Conservation (phyloP, 306 rosid genomes). For the Glycine latifolia region DNA sequence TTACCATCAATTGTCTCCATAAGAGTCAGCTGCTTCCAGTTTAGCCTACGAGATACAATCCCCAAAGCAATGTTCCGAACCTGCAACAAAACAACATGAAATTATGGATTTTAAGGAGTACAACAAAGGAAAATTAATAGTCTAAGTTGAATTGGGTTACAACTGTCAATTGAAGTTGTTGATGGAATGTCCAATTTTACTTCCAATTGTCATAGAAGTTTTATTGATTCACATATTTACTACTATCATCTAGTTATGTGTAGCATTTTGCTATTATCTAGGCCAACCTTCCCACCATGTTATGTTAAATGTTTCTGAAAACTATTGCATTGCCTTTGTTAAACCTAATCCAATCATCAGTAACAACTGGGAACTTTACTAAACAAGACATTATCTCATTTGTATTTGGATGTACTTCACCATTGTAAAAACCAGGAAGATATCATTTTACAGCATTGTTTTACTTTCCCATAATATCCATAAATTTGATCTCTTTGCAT, state of each 20-base stretch:
- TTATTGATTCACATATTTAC: slow-evolving; percentile 18
- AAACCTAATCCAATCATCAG: slow-evolving; percentile 22
- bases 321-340: background rate
- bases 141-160: background rate
- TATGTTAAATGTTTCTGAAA: slow-evolving; percentile 26
- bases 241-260: slow-evolving; percentile 32
- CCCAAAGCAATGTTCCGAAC: slow-evolving; percentile 94
- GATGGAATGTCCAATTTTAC: slow-evolving; percentile 3
- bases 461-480: slow-evolving; percentile 5
- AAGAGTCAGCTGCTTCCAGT: slow-evolving; percentile 82
- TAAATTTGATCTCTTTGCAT: background rate
- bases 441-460: slow-evolving; percentile 1
- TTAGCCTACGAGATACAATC: slow-evolving; percentile 85
- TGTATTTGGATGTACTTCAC: background rate
- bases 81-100: slow-evolving; percentile 55
- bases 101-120: slow-evolving; percentile 23
- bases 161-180: slow-evolving; percentile 37
- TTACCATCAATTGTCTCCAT: slow-evolving; percentile 86
- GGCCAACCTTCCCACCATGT: slow-evolving; percentile 1
- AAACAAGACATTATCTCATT: slow-evolving; percentile 16
- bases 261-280: slow-evolving; percentile 22
- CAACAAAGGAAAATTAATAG: slow-evolving; percentile 17
- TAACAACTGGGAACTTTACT: slow-evolving; percentile 15
- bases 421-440: slow-evolving; percentile 16
- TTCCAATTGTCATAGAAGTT: slow-evolving; percentile 32